phyloP scores from a whole-genome alignment of 306 rosid species.

The Sechiopsis laciniata region DNA sequence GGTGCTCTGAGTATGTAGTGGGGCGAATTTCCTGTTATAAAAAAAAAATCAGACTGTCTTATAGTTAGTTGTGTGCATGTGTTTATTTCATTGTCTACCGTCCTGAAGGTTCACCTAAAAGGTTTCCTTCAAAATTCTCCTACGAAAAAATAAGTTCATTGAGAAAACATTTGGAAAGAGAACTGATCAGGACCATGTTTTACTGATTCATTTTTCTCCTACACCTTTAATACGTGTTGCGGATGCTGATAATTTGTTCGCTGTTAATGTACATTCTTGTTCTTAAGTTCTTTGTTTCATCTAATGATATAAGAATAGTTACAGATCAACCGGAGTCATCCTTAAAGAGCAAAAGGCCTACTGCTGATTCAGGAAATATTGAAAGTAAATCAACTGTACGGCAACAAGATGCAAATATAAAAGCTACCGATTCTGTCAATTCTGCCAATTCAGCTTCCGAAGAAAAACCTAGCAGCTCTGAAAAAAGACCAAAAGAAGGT shows the following conservation, averaged over 20 bases:
- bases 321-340: constrained; percentile 38
- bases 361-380: constrained; percentile 28
- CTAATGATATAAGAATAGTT: constrained; percentile 24
- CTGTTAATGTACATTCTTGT: constrained; percentile 5
- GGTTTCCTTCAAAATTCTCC: not conserved
- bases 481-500: constrained; percentile 89
- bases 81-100: not conserved
- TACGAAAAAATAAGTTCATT: too few relatives aligned
- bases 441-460: too few relatives aligned
- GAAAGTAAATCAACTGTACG: constrained; percentile 32
- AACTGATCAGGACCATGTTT: not conserved
- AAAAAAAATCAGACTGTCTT: not conserved
- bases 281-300: constrained; percentile 7
- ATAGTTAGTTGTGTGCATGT: not conserved
- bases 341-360: constrained; percentile 36
- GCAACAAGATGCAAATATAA: constrained; percentile 31
- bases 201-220: not conserved
- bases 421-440: constrained; percentile 29
- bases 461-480: constrained; percentile 70
- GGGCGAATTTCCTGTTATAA: too few relatives aligned
- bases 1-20: too few relatives aligned
- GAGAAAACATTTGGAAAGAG: not conserved
- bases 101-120: not conserved
- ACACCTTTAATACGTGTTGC: too few relatives aligned
- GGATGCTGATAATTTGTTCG: not conserved